phyloP scores from a whole-genome alignment of 2,329 filamentous ascomycete species.

The Colletotrichum magnum region DNA sequence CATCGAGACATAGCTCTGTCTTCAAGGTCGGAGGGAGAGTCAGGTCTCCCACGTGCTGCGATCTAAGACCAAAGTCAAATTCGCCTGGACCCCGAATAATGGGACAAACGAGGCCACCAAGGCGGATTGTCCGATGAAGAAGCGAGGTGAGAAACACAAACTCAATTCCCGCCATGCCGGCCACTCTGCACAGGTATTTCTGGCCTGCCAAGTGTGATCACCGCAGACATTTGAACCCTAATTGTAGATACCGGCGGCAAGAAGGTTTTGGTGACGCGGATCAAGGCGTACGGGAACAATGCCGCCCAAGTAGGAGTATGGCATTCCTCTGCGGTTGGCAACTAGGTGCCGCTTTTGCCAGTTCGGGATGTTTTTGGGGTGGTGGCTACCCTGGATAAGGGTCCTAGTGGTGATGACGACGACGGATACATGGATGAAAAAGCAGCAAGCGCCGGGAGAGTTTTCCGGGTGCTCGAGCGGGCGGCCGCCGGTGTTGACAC shows the following conservation, averaged over 20 bases:
- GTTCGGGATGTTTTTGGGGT: background rate
- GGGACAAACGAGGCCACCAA: slow-evolving; percentile 33
- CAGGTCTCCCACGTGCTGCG: slow-evolving; percentile 2
- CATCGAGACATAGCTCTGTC: background rate
- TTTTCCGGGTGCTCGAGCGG: background rate
- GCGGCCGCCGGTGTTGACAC: background rate
- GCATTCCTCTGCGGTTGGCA: slow-evolving; percentile 14
- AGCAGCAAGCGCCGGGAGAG: too few relatives aligned
- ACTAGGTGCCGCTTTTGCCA: background rate
- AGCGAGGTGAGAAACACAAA: slow-evolving; percentile 12
- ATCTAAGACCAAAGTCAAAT: slow-evolving; percentile 11
- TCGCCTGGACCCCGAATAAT: background rate
- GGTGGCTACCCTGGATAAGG: slow-evolving; percentile 23
- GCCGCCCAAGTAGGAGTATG: background rate
- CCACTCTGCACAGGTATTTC: slow-evolving; percentile 1
- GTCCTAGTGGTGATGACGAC: background rate
- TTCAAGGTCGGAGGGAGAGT: background rate
- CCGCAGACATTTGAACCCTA: background rate
- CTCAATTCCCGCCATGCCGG: slow-evolving; percentile 22
- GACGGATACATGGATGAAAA: too few relatives aligned
- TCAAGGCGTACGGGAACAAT: background rate
- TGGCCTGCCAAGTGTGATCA: slow-evolving; percentile 15
- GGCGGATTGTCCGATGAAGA: slow-evolving; percentile 29
- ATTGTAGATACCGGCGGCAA: background rate
- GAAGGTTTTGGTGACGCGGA: slow-evolving; percentile 5